Evolutionary conservation across 169 alveolate genomes (phyloP), one percentile per base, ranked within the genome.

Genomic region (Eimeria acervulina): DNA sequence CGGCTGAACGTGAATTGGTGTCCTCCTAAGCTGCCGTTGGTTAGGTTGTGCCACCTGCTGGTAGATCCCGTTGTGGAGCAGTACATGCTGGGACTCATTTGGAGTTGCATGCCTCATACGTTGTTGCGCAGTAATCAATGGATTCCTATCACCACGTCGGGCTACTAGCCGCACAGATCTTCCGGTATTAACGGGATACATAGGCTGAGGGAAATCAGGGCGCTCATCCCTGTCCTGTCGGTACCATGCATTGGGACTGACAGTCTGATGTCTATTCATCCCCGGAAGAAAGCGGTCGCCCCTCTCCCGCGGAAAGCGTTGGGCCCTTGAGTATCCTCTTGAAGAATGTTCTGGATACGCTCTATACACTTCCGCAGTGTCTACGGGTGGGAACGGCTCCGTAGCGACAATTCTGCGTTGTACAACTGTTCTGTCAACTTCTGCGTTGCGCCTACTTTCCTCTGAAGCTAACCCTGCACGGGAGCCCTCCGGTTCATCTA

Each of bases 151-250:
- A 5, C 63, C 74, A 17, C 81, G 81, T n/a, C 94, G 28, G 36
- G 83, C 68, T 8, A 87, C 83, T 23, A 87, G 59, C 51, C 94
- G 33, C 47, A 87, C 94, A 61, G 94, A 87, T 63, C 94, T 59
- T 70, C 94, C 94, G 31, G 47, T 40, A 44, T 63, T 36, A 36
- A 70, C n/a, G 51, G 94, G 94, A 63, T 38, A 21, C 17, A 74
- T 66, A 31, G 81, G 83, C 10, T 59, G 70, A 42, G 94, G 83
- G n/a, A 87, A 87, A 38, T 87, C 94, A 26, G 26, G 5, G 19
- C 81, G 94, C 44, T 87, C 94, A 26, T 87, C 94, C 42, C 94
- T 61, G 15, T 59, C 78, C 40, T 38, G 21, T 0, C 94, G 94
- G 83, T 59, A 19, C 94, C 83, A 63, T 15, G 44, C 19, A 63